Base-by-base conservation (phyloP, 495 filamentous ascomycete species). In the Penicillium riverlandense region DNA sequence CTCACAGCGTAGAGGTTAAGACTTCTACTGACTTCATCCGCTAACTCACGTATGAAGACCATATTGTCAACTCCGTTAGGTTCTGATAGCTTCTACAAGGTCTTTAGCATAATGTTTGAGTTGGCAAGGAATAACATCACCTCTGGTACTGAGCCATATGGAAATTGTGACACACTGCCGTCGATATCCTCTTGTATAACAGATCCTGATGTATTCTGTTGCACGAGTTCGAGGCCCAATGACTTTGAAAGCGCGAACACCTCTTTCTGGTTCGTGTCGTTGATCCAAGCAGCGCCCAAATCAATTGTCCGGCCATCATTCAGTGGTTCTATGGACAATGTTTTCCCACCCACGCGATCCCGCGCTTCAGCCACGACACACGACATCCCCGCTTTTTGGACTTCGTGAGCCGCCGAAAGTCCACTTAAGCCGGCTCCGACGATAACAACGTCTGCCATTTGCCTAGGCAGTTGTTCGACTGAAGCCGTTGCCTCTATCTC, bases 241-340 rank as follows among this genome's bases (percentile, higher is more conserved):
- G 50, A 36, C 38, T 60, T 47, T 1, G 63, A 65, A 8, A 72
- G 47, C 0, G 46, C 52, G 40, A 47, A 62, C 11, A 77, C 63
- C 29, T 55, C 52, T 9, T 41, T 52, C 45, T 80, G 76, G 34
- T 62, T 75, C 2, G 61, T 69, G 36, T 73, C 64, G 51, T 78
- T 79, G 40, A 77, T 68, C 75, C 74, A 78, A 4, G 70, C 70
- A 1, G 69, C 74, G 3, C 74, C 75, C 14, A 77, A 44, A 33
- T 77, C 75, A 14, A 64, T 58, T 0, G 44, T 44, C 7, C 36
- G 27, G 12, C 65, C 67, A n/a, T 50, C 44, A 7, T 44, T 34
- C 0, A 54, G 43, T 1, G 47, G 46, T 3, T 40, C 33, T 22
- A 22, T 22, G 12, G 55, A 61, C 50, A 59, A 70, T 0, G 62